Base-by-base conservation (phyloP, 2,329 filamentous ascomycete genomes). In the Xylaria sp. region DNA sequence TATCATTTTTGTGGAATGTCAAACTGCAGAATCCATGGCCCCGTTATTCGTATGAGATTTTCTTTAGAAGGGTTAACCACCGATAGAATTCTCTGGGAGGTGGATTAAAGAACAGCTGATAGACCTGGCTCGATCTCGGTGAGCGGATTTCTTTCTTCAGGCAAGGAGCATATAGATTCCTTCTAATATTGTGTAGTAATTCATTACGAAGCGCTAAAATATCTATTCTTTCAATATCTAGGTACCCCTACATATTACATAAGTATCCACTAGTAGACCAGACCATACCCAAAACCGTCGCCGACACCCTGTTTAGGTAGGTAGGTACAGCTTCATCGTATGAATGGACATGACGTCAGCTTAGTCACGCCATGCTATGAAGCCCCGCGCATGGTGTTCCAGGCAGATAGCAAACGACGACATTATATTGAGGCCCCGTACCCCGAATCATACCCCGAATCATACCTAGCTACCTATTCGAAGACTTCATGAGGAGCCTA, bases 1-100 rank as follows among this genome's bases (percentile, higher is more conserved):
- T 23, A 23, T 75, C 54, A 50, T 70, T n/a, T 75, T 67, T 55
- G 51, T 74, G 12, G 73, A 74, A 60, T 74, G 71, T 71, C 73
- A 75, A 60, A 71, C 71, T 5, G 57, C 69, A 12, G 72, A 68
- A 6, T 70, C 63, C 44, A 21, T 47, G 44, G 40, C 40, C 18
- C 18, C 5, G n/a, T 21, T 47, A 47, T 10, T 47, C 12, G 37
- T 3, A 59, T 75, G 47, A 66, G 66, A 3, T 58, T 70, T 25
- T 12, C 23, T 8, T 50, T n/a, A n/a, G n/a, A 23, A 23, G 21
- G 21, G 13, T 50, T n/a, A 25, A 25, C n/a, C 21, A 1, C 32
- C 10, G 32, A 35, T 35, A 35, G 32, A 35, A 10, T 9, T 35
- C 32, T 32, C 29, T 35, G 8, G 8, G 32, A 6, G 32, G 32